Percentiles rank a stretch among this genome's conserved stretches.
These are phyloP conservation scores for Amylostereum chailletii DNA, from an alignment of 1,284 basidiomycete genomes.

Conservation along the genomic window DNA sequence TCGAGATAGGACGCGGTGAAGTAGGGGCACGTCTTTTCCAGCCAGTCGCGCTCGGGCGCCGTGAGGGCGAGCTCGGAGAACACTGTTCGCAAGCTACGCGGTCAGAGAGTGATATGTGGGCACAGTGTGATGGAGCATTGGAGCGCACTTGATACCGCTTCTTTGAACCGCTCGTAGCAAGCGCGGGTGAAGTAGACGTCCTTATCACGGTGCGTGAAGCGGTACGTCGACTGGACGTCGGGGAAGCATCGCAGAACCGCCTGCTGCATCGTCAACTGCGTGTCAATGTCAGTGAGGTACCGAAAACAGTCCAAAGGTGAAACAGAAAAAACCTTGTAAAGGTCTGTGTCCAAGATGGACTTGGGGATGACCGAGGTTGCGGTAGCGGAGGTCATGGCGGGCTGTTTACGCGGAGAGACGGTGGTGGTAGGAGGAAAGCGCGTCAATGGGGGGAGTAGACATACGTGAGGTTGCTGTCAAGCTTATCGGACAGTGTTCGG, in stretches of 20 bases:
- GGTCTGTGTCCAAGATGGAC: slow-evolving; percentile 89
- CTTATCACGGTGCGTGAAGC: slow-evolving; percentile 81
- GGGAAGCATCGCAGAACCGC: slow-evolving; percentile 83
- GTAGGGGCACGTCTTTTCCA: slow-evolving; percentile 68
- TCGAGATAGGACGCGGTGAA: slow-evolving; percentile 70
- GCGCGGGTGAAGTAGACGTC: slow-evolving; percentile 64
- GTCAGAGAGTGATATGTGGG: neutral
- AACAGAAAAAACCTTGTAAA: slow-evolving; percentile 72
- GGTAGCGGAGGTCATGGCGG: too few relatives aligned
- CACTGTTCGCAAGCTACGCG: slow-evolving; percentile 29
- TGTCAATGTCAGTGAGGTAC: slow-evolving; percentile 1
- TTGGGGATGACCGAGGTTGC: slow-evolving; percentile 20
- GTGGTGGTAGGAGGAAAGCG: too few relatives aligned
- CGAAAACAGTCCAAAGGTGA: neutral
- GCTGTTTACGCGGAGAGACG: too few relatives aligned
- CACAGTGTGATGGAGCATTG: neutral
- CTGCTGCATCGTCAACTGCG: slow-evolving; percentile 94
- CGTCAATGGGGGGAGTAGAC: too few relatives aligned
- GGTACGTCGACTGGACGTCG: slow-evolving; percentile 58
- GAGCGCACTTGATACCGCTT: slow-evolving; percentile 59
- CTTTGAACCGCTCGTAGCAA: slow-evolving; percentile 61
- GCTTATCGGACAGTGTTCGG: too few relatives aligned
- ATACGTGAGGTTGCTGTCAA: too few relatives aligned
- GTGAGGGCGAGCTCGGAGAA: slow-evolving; percentile 62
- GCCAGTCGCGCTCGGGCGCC: slow-evolving; percentile 59